Evolutionary conservation across 768 basidiomycete genomes (phyloP).

Genomic region (Scleroderma citrinum): DNA sequence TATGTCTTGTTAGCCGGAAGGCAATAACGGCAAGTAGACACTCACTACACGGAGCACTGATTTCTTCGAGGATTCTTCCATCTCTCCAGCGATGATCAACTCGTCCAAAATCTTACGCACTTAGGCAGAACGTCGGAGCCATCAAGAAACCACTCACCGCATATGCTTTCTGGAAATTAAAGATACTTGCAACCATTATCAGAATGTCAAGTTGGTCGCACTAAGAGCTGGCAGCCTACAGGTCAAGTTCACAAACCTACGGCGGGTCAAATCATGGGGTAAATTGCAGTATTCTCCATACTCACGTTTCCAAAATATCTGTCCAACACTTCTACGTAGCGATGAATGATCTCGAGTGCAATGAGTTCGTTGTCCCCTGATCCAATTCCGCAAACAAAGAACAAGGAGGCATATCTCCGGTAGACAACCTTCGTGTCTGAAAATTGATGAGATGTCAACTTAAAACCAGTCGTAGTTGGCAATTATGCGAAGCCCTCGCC

Average conservation of each 20-base stretch:
- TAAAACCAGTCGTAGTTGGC: background rate
- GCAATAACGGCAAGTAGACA: constrained; percentile 4
- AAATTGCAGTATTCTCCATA: constrained; percentile 1
- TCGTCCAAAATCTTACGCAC: constrained; percentile 75
- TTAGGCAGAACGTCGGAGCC: constrained; percentile 7
- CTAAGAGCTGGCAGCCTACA: constrained; percentile 44
- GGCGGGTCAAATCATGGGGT: background rate
- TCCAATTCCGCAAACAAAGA: constrained; percentile 88
- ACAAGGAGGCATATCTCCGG: constrained; percentile 90
- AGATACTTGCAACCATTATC: constrained; percentile 53
- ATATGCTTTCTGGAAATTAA: constrained; percentile 97
- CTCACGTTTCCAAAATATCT: constrained; percentile 47
- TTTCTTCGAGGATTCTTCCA: constrained; percentile 87
- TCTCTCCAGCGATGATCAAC: constrained; percentile 87
- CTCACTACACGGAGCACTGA: constrained; percentile 55
- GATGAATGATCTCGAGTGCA: constrained; percentile 88
- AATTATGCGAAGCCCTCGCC: constrained; percentile 38
- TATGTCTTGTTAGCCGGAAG: constrained; percentile 21
- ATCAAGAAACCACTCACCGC: constrained; percentile 44
- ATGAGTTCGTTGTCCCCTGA: constrained; percentile 86
- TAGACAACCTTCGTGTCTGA: constrained; percentile 86
- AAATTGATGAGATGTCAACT: background rate
- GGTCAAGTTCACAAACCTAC: constrained; percentile 86
- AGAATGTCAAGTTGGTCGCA: background rate
- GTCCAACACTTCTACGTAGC: constrained; percentile 86